Conservation (phyloP, 1,284 basidiomycete species). For the Peniophora sp. region DNA sequence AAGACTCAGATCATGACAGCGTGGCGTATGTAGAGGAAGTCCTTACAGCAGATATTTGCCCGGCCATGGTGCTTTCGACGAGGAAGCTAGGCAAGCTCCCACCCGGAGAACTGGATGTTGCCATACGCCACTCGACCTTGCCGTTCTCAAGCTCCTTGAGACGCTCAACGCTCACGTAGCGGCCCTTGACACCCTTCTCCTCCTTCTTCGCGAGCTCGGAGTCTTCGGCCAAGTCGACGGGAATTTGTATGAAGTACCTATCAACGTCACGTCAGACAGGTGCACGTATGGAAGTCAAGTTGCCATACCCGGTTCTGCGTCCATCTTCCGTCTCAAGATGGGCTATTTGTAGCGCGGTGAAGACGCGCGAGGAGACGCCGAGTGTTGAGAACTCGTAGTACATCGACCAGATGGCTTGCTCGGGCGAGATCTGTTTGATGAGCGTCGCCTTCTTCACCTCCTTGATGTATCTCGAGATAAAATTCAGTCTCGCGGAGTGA, state of each 20-base stretch:
- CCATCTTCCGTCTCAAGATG: slow-evolving; percentile 40
- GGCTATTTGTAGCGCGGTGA: slow-evolving; percentile 63
- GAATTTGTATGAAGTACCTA: slow-evolving; percentile 65
- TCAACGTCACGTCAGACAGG: slow-evolving; percentile 1
- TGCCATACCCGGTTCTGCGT: slow-evolving; percentile 42
- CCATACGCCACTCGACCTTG: slow-evolving; percentile 71
- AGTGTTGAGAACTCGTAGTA: slow-evolving; percentile 66
- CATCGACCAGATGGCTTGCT: slow-evolving; percentile 60
- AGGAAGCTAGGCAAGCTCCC: slow-evolving; percentile 61
- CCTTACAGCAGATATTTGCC: slow-evolving; percentile 53
- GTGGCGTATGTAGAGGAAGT: not conserved
- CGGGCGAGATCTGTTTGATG: slow-evolving; percentile 55
- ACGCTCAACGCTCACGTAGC: slow-evolving; percentile 64
- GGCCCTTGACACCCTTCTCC: slow-evolving; percentile 58
- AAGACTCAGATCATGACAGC: not conserved
- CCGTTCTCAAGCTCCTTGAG: slow-evolving; percentile 56
- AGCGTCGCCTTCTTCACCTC: slow-evolving; percentile 55
- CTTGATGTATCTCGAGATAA: slow-evolving; percentile 41
- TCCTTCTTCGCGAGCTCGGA: slow-evolving; percentile 53
- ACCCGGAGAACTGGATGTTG: slow-evolving; percentile 66
- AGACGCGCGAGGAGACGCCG: slow-evolving; percentile 58
- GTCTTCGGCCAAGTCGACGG: slow-evolving; percentile 54
- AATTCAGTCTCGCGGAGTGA: not conserved
- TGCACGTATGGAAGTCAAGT: not conserved
- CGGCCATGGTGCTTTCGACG: slow-evolving; percentile 48